Base-by-base conservation (phyloP, 2,329 filamentous ascomycete genomes). In the Hyphodiscus sp. region DNA sequence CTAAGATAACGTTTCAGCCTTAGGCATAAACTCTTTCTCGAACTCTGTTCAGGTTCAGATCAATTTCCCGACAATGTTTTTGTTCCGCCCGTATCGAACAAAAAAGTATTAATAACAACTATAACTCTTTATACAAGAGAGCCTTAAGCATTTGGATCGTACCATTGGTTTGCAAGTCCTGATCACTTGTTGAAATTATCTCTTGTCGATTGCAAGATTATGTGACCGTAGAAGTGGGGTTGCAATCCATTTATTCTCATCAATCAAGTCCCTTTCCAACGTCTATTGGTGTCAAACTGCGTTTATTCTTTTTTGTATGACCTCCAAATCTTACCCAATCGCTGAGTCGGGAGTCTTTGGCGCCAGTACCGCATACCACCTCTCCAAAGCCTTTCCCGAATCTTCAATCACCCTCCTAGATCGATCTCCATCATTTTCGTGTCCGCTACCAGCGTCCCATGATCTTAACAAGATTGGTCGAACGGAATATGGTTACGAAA, bases 381-480 rank as follows among this genome's bases (percentile, higher is more conserved):
- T 79, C 33, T 67, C 73, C 18, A 68, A 70, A 51, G 61, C 61
- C 26, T 68, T 71, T 51, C 64, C 69, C 30, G 63, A 71, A 18
- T 70, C 68, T 4, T 63, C 61, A 10, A 70, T 79, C 50, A 71
- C 67, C 1, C 63, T 79, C 6, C 61, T 79, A 20, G 76, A 80
- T 61, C 70, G 72, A 11, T 57, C 54, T 7, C 58, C 67, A 1
- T 61, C 63, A 11, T 60, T 55, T 20, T 73, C 75, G 2, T 70
- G 68, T n/a, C 61, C 64, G 1, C 54, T 65, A 42, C 78, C 76
- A 9, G 79, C 80, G 2, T 81, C 79, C 0, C 80, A 81, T 62
- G 80, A 83, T 65, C 75, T 78, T 69, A 82, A 81, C 67, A 82
- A 82, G 58, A 76, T 82, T 46, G 72, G 82, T 10, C 76, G 80